phyloP scores from a whole-genome alignment of 805 yeast genomes.

The Ogataea philodendri region DNA sequence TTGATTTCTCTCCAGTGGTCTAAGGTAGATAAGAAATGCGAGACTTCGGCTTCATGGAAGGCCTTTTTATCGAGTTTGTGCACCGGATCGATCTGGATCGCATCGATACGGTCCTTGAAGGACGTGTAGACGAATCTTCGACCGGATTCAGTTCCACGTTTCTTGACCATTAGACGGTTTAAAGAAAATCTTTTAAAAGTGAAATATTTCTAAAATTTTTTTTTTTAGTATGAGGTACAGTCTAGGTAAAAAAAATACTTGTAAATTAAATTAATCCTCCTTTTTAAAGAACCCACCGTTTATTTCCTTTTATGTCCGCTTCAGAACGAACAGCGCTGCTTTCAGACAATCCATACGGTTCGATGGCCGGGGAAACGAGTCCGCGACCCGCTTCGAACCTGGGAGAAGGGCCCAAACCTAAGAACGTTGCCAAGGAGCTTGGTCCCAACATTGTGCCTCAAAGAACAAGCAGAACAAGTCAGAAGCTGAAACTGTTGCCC shows the following conservation, averaged over 20 bases:
- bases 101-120: conserved; percentile 80
- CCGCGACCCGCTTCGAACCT: conserved; percentile 3
- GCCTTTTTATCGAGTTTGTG: conserved; percentile 55
- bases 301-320: conserved; percentile 9
- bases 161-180: conserved; percentile 29
- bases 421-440: conserved; percentile 33
- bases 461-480: conserved; percentile 70
- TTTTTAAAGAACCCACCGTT: not conserved
- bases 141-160: conserved; percentile 50
- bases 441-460: conserved; percentile 64
- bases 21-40: conserved; percentile 75
- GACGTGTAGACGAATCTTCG: conserved; percentile 66
- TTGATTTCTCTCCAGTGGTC: conserved; percentile 89
- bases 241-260: no score
- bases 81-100: conserved; percentile 74
- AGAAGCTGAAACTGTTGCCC: conserved; percentile 69
- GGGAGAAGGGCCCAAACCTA: conserved; percentile 8
- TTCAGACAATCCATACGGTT: conserved; percentile 34
- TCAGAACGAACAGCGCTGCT: conserved; percentile 30
- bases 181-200: not conserved
- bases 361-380: conserved; percentile 1
- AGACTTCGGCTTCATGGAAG: conserved; percentile 68
- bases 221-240: no score
- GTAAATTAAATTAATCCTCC: not conserved
- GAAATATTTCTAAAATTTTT: conserved; percentile 9